A percentile compares a stretch with the other conserved stretches of the same genome.
Conservation (phyloP, 73 alveolate genomes). For the Paramecium sexaurelia region DNA sequence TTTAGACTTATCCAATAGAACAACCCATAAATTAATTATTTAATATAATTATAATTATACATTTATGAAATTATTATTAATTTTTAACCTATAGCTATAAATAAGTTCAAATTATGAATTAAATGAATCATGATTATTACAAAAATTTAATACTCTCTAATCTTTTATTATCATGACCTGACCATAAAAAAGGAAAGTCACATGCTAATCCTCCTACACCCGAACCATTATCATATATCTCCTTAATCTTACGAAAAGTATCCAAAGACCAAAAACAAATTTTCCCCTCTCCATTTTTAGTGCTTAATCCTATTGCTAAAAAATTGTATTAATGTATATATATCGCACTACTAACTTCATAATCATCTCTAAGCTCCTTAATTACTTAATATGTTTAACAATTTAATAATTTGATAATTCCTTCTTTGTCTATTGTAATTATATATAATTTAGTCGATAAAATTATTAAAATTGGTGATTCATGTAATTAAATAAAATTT, state of each 20-base stretch:
- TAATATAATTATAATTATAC: background rate
- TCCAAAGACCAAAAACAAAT: conserved; percentile 46
- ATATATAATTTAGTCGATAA: background rate
- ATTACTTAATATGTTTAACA: background rate
- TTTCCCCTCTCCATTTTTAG: conserved; percentile 26
- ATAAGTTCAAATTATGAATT: background rate
- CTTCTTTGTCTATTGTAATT: conserved; percentile 5
- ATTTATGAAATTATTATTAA: background rate
- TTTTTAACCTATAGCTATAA: background rate
- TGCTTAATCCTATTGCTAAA: background rate
- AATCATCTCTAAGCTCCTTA: conserved; percentile 8
- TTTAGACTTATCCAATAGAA: background rate
- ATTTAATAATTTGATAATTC: background rate
- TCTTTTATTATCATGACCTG: conserved; percentile 59
- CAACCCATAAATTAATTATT: background rate
- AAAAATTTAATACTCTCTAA: background rate
- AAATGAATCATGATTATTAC: background rate
- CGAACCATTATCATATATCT: conserved; percentile 37
- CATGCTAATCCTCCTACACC: conserved; percentile 45
- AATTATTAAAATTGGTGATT: background rate
- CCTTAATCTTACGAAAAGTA: background rate
- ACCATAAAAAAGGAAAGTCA: background rate
- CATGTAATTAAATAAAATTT: background rate
- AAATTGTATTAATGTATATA: background rate
- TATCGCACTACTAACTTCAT: conserved; percentile 45